These are phyloP conservation scores for Phytophthora megakarya DNA, from an alignment of 352 stramenopile species.

Conservation along the genomic window DNA sequence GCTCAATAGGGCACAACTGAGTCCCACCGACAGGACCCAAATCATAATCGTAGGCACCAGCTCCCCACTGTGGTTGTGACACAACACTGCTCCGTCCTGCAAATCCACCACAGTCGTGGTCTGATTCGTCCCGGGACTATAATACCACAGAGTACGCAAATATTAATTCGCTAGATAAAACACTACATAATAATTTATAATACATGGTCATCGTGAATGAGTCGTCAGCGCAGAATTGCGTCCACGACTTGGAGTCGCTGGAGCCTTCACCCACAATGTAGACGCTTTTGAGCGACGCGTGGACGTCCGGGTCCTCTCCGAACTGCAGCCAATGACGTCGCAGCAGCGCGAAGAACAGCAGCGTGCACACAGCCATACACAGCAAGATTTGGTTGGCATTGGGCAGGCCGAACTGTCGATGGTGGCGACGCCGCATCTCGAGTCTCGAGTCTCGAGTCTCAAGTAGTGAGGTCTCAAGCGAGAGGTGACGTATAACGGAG, in stretches of 20 bases:
- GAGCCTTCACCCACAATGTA: conserved; percentile 43
- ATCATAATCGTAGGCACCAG: conserved; percentile 42
- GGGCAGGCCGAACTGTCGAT: conserved; percentile 77
- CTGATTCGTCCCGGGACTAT: conserved; percentile 36
- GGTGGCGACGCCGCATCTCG: conserved; percentile 50
- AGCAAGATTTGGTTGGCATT: conserved; percentile 89
- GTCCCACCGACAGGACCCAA: conserved; percentile 49
- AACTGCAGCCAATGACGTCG: conserved; percentile 70
- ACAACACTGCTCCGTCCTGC: conserved; percentile 44
- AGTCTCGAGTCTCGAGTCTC: too few relatives aligned
- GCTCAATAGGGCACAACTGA: conserved; percentile 54
- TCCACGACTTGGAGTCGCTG: conserved; percentile 54
- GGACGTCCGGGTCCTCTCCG: conserved; percentile 41
- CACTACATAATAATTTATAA: background rate
- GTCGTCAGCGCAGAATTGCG: conserved; percentile 50
- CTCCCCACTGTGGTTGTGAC: conserved; percentile 33
- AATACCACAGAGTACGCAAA: background rate
- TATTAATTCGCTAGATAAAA: background rate
- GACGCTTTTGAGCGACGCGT: conserved; percentile 66
- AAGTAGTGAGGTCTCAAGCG: conserved; percentile 15
- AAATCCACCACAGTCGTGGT: conserved; percentile 36
- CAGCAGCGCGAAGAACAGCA: conserved; percentile 72
- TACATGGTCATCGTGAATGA: conserved; percentile 34
- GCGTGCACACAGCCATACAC: conserved; percentile 49
- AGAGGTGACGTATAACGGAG: conserved; percentile 22